These are phyloP conservation scores for Phytophthora kernoviae DNA, from an alignment of 352 stramenopile species.

Conservation along the genomic window DNA sequence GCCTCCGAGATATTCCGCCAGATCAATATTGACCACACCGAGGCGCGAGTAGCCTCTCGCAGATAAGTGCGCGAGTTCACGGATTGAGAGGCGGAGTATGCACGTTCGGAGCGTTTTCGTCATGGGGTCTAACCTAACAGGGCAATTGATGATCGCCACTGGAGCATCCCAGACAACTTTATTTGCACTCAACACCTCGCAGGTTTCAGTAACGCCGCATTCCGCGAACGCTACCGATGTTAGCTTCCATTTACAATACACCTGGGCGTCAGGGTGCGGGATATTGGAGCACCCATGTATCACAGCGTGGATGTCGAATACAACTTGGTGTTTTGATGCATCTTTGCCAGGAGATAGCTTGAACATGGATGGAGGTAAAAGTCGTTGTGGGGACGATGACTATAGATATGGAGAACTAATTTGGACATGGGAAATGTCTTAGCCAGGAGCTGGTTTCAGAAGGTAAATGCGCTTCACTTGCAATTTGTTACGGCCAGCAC, in stretches of 20 bases:
- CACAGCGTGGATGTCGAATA: constrained; percentile 34
- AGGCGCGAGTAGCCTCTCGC: constrained; percentile 25
- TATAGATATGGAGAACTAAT: not conserved
- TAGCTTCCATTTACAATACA: constrained; percentile 49
- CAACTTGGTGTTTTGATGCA: constrained; percentile 12
- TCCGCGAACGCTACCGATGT: constrained; percentile 6
- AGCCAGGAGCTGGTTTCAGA: not conserved
- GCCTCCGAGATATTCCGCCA: constrained; percentile 39
- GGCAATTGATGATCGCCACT: constrained; percentile 25
- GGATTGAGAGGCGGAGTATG: constrained; percentile 35
- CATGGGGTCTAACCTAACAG: constrained; percentile 24
- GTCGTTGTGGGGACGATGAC: too few relatives aligned
- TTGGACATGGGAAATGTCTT: too few relatives aligned
- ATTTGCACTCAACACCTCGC: constrained; percentile 30
- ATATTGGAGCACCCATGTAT: constrained; percentile 48
- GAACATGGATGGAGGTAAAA: constrained; percentile 4
- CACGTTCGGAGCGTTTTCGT: constrained; percentile 35
- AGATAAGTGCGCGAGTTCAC: constrained; percentile 23
- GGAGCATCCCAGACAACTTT: constrained; percentile 31
- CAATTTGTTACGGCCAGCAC: not conserved
- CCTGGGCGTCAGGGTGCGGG: constrained; percentile 27
- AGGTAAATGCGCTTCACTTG: not conserved
- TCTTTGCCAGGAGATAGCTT: constrained; percentile 15
- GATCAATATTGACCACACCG: constrained; percentile 36
- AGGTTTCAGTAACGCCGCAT: constrained; percentile 16